Evolutionary conservation across 2,329 filamentous ascomycete species (phyloP), one percentile per base, ranked within the genome.

Genomic region (Boeremia exigua): DNA sequence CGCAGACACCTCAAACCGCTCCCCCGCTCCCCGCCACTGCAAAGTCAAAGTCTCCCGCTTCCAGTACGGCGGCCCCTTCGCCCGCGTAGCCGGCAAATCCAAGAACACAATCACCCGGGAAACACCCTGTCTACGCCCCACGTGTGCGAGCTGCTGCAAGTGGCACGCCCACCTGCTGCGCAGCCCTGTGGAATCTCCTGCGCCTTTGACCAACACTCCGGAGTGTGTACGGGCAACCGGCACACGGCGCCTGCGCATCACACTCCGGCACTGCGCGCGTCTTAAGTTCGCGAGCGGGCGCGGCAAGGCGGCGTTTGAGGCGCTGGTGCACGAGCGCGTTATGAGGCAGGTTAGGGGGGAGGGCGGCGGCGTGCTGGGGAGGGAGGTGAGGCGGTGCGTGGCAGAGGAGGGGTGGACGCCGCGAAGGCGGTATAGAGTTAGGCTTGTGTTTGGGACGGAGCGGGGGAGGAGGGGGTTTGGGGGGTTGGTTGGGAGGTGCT

Each of bases 21-120:
- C 42, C 9, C 6, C 2, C n/a, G 10, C 23, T 14, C 46, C 3
- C 46, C 37, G 28, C 9, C 44, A 52, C 6, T 69, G 65, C 56
- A 64, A 67, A 15, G 40, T 53, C 27, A 60, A 53, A 15, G 33
- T 66, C 5, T 56, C 33, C 4, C 38, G 33, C 3, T 69, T 69
- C 38, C 58, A 66, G 2, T 57, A 62, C 44, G 65, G 65, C 37
- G 66, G 66, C 14, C 48, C 53, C 2, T 34, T 44, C 6, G 6
- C 48, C 48, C 9, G 48, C 25, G 19, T 38, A 0, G 9, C 51
- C 40, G 66, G 63, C 3, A 12, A 39, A 3, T 40, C 17, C 14
- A 30, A 8, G 17, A 45, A 61, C 23, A 38, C 38, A 2, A 54
- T 69, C 29, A 60, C 53, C 2, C 45, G 55, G 10, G 43, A 56